Evolutionary conservation across 2,329 filamentous ascomycete genomes (phyloP), one percentile per base, ranked within the genome.

Genomic region (Ascochyta lentis): DNA sequence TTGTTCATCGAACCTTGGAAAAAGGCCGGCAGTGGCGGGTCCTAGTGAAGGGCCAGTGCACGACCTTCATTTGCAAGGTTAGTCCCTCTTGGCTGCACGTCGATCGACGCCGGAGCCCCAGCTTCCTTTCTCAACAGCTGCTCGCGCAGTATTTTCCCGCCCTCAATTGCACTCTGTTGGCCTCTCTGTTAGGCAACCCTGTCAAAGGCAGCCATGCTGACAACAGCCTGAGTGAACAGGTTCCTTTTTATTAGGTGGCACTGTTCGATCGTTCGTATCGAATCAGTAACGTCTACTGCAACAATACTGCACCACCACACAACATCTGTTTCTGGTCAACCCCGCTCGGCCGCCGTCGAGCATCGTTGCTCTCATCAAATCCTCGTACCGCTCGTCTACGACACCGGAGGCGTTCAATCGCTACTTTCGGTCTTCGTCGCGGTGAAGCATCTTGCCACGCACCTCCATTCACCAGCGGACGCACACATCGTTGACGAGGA

Each of bases 391-490:
- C 48, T 49, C 54, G 35, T 44, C 41, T 43, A 59, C 60, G 44
- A 50, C 47, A 39, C 44, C 50, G 63, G 61, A 61, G 54, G 64
- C 65, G 60, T 68, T 66, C 55, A 66, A 49, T 69, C 66, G 63
- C 66, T 65, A 23, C 56, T 56, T 54, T 49, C 47, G 37, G 42
- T 59, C 53, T 48, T 51, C 45, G 45, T 58, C 41, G 45, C 31
- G n/a, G 41, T 54, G 54, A 53, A 49, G 44, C 33, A 34, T 23
- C 26, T 58, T 19, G 47, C 60, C 41, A 55, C 54, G 45, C 31
- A 31, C 35, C 26, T 24, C 31, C 46, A 43, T 60, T 61, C 58
- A 61, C 54, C 53, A 38, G 26, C 27, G 44, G 27, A 15, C 41
- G 42, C 15, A 34, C 19, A 46, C 23, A 22, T n/a, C 48, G 40